A percentile compares a stretch with the other conserved stretches of the same genome.
Conservation (phyloP, 108 stramenopile genomes). For the Fragilaria crotonensis region DNA sequence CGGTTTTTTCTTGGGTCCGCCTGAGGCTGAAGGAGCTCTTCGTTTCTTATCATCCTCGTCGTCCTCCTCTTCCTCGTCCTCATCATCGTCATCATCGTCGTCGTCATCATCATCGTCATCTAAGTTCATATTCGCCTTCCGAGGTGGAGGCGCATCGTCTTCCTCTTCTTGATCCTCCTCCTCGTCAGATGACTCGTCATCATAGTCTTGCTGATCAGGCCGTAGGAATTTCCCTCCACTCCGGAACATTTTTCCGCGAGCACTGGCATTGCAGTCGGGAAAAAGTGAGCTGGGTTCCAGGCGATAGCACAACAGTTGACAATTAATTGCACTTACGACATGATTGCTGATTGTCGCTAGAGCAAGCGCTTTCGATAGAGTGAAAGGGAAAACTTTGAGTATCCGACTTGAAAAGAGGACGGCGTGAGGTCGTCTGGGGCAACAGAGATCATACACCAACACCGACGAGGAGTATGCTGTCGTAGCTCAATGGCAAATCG, state of each 20-base stretch:
- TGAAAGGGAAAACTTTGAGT: too few relatives aligned
- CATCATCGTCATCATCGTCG: conserved; percentile 54
- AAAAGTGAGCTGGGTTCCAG: too few relatives aligned
- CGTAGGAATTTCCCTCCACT: conserved; percentile 59
- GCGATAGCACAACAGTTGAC: too few relatives aligned
- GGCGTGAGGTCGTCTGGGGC: too few relatives aligned
- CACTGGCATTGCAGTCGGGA: too few relatives aligned
- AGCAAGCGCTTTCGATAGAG: too few relatives aligned
- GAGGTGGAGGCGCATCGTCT: conserved; percentile 7
- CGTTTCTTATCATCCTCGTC: conserved; percentile 23
- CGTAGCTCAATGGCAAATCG: too few relatives aligned
- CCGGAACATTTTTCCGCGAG: conserved; percentile 16
- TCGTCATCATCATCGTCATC: conserved; percentile 38
- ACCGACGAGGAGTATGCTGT: too few relatives aligned
- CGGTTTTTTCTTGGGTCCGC: conserved; percentile 36
- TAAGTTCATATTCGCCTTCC: conserved; percentile 18
- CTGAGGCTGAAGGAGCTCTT: conserved; percentile 4
- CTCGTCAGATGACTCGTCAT: conserved; percentile 40
- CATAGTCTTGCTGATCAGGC: conserved; percentile 16
- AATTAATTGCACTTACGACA: too few relatives aligned
- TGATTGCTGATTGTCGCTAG: too few relatives aligned
- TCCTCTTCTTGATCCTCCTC: conserved; percentile 23
- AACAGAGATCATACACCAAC: too few relatives aligned
- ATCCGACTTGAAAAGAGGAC: too few relatives aligned
- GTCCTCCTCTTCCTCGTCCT: conserved; percentile 58